phyloP scores from a whole-genome alignment of 1,139 yeast genomes.

The Protomyces gravidus region DNA sequence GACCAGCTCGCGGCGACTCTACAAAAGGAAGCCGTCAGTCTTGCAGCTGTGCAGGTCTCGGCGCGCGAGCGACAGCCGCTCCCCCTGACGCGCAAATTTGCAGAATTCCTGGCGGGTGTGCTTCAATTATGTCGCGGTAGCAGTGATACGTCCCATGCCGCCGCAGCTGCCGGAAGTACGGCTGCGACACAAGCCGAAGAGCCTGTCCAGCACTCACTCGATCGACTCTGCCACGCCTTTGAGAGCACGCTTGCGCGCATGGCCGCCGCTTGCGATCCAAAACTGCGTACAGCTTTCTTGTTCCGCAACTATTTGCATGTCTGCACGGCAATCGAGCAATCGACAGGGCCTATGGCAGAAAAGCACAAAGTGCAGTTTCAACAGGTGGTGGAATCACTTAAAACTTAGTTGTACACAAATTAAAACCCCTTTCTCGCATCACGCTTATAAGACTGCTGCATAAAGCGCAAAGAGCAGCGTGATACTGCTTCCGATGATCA shows the following conservation, averaged over 20 bases:
- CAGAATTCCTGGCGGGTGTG: constrained; percentile 68
- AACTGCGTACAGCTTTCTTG: constrained; percentile 64
- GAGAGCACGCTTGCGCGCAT: constrained; percentile 72
- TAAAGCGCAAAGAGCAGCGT: constrained; percentile 28
- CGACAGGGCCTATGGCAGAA: constrained; percentile 21
- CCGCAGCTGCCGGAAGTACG: not conserved
- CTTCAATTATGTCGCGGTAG: constrained; percentile 49
- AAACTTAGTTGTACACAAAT: not conserved
- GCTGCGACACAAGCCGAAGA: constrained; percentile 45
- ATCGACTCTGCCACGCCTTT: constrained; percentile 68
- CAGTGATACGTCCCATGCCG: constrained; percentile 32
- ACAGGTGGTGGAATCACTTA: constrained; percentile 5
- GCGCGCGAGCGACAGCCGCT: constrained; percentile 45
- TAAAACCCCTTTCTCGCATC: too few relatives aligned
- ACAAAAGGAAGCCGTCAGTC: constrained; percentile 13
- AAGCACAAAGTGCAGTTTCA: constrained; percentile 16
- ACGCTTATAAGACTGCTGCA: constrained; percentile 20
- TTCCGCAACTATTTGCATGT: constrained; percentile 59
- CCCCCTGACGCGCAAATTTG: constrained; percentile 74
- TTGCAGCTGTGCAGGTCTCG: constrained; percentile 31
- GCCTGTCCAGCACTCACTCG: constrained; percentile 67
- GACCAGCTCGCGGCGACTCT: constrained; percentile 52
- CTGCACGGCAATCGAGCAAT: constrained; percentile 11
- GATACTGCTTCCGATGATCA: constrained; percentile 23
- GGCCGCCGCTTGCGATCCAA: constrained; percentile 43